phyloP scores from a whole-genome alignment of 192 early-diverging fungal genomes.

The Rhizophlyctis rosea region DNA sequence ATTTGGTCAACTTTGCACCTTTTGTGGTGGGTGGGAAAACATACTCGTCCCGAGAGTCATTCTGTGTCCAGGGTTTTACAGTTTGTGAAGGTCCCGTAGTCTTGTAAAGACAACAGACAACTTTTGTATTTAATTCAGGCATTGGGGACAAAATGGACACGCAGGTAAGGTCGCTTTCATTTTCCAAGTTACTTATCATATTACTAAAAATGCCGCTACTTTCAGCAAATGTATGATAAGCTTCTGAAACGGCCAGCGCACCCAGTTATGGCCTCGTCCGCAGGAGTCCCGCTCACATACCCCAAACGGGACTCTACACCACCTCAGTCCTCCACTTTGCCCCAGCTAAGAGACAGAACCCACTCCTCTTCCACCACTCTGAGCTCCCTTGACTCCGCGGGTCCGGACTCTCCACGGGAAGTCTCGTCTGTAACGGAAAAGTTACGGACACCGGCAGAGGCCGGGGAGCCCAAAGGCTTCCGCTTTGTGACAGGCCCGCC shows the following conservation, averaged over 20 bases:
- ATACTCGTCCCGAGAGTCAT: no score
- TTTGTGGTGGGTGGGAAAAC: no score
- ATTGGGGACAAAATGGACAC: no score
- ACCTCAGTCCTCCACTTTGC: background rate
- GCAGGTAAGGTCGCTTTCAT: no score
- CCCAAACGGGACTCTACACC: background rate
- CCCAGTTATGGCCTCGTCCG: conserved; percentile 10
- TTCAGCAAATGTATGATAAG: conserved; percentile 2
- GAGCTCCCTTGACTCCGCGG: background rate
- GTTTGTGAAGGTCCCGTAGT: no score
- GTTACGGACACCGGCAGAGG: background rate
- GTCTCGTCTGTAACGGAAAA: background rate
- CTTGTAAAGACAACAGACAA: no score
- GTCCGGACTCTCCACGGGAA: background rate
- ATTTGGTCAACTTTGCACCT: no score
- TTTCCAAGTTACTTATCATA: no score
- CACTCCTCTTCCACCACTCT: background rate
- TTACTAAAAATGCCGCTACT: no score
- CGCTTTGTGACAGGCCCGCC: conserved; percentile 5
- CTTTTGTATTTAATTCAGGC: no score
- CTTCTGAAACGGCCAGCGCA: conserved; percentile 17
- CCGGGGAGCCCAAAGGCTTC: background rate
- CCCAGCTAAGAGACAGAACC: background rate
- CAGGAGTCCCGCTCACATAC: conserved; percentile 1
- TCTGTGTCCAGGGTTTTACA: no score